These are phyloP conservation scores for Rhipidocladum racemiflorum DNA, from an alignment of 176 grass and related monocot genomes.

Conservation along the genomic window DNA sequence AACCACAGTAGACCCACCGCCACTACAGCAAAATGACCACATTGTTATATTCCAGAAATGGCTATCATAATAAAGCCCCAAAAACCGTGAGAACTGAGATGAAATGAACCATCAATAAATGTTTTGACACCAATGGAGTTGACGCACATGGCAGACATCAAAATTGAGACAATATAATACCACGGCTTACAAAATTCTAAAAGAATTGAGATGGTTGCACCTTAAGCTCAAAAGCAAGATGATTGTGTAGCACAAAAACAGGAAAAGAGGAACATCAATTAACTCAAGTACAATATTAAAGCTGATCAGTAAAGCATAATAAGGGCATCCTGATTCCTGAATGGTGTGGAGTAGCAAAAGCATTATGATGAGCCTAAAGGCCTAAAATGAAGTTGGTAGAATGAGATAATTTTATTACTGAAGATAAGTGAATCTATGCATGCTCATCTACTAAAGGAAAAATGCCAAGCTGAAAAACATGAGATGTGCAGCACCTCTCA, in stretches of 20 bases:
- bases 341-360: background rate
- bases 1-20: constrained; percentile 85
- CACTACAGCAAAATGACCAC: constrained; percentile 54
- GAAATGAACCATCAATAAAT: background rate
- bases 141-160: background rate
- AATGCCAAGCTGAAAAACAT: background rate
- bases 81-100: constrained; percentile 6
- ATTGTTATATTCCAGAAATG: constrained; percentile 27
- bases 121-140: background rate
- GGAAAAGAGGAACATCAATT: background rate
- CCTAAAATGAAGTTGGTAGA: background rate
- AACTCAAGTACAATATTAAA: background rate
- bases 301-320: background rate
- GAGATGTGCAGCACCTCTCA: background rate
- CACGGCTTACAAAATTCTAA: background rate
- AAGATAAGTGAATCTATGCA: background rate
- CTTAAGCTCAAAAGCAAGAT: background rate
- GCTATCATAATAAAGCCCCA: background rate
- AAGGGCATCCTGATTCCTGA: background rate
- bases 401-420: background rate
- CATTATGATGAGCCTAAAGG: background rate
- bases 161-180: background rate
- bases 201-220: background rate
- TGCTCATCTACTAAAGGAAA: background rate
- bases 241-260: background rate